Conservation (phyloP, 2,329 filamentous ascomycete genomes). For the Nothopassalora personata region DNA sequence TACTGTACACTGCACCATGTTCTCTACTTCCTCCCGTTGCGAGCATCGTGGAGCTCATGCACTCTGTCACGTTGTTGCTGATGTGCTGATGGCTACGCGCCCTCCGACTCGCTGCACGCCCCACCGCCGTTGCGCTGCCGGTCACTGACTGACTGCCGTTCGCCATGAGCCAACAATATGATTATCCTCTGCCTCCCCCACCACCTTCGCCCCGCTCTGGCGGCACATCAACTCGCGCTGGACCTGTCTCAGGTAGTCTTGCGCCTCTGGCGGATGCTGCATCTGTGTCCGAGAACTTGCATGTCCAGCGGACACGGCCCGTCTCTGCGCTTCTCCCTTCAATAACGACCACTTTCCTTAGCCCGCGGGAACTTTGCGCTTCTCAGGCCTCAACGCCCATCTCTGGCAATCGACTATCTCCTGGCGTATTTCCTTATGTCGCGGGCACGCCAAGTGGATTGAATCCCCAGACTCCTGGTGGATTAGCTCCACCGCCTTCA, state of each 20-base stretch:
- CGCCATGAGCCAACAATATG: constrained; percentile 31
- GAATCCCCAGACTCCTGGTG: constrained; percentile 16
- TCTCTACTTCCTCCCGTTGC: background rate
- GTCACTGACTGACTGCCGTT: constrained; percentile 11
- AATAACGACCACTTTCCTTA: constrained; percentile 27
- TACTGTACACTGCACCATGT: background rate
- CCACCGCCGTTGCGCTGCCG: constrained; percentile 12
- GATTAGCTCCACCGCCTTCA: constrained; percentile 12
- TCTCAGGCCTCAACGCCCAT: constrained; percentile 32
- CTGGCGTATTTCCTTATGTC: constrained; percentile 23
- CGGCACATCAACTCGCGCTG: constrained; percentile 17
- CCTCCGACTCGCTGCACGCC: constrained; percentile 20
- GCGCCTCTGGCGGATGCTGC: constrained; percentile 31
- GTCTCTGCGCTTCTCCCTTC: constrained; percentile 20
- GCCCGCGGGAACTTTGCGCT: constrained; percentile 27
- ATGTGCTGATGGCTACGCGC: constrained; percentile 12
- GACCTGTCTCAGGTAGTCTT: constrained; percentile 8
- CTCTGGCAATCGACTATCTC: constrained; percentile 33
- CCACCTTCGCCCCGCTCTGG: constrained; percentile 21
- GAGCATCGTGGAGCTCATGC: background rate
- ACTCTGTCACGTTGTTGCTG: constrained; percentile 2
- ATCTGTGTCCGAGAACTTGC: background rate
- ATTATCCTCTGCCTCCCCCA: constrained; percentile 25
- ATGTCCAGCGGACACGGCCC: constrained; percentile 1
- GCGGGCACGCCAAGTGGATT: constrained; percentile 23